phyloP scores from a whole-genome alignment of 225 moss, liverwort and hornwort genomes.

The Thuidium tamariscinum region DNA sequence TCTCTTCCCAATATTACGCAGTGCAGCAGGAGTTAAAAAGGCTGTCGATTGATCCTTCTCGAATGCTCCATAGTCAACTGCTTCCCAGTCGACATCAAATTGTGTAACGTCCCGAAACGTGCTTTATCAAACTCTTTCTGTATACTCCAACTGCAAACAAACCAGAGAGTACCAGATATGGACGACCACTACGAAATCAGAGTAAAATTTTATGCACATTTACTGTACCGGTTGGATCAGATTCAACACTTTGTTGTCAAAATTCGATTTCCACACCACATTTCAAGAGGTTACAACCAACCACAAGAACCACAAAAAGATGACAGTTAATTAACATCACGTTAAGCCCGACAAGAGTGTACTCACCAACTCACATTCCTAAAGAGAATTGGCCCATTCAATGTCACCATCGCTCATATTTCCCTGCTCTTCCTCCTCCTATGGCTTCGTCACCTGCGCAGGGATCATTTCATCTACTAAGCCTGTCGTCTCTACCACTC shows the following conservation, averaged over 20 bases:
- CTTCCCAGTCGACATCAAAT: conserved; percentile 32
- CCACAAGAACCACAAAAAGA: neutral
- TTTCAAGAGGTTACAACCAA: neutral
- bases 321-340: neutral
- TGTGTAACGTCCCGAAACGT: neutral
- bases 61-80: conserved; percentile 16
- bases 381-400: conserved; percentile 12
- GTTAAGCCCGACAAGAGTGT: neutral
- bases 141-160: neutral
- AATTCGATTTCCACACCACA: neutral
- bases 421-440: conserved; percentile 7
- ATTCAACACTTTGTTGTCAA: neutral
- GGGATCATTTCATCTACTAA: neutral
- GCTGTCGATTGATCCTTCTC: neutral
- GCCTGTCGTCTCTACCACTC: neutral
- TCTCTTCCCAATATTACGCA: conserved; percentile 14
- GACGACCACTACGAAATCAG: neutral
- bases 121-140: neutral
- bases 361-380: conserved; percentile 13
- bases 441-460: neutral
- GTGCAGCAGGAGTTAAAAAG: conserved; percentile 9
- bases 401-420: neutral
- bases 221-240: neutral
- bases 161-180: neutral
- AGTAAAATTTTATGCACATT: neutral